These are phyloP conservation scores for Ceratobasidium sp. DNA, from an alignment of 1,284 basidiomycete species.

Conservation along the genomic window DNA sequence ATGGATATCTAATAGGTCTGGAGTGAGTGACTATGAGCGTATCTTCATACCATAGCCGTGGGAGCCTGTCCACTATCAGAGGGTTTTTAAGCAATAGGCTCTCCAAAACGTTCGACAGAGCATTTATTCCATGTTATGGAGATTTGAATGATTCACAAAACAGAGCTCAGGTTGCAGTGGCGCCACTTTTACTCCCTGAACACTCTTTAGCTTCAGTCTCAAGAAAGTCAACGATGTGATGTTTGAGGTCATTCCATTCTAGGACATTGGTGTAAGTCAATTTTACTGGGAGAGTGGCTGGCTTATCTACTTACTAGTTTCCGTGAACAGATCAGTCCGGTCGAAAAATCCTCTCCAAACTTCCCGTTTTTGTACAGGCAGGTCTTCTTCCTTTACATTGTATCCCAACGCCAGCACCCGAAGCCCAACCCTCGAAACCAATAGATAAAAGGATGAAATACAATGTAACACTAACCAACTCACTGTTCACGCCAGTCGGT, in stretches of 20 bases:
- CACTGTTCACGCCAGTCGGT: not conserved
- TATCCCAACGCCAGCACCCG: not conserved
- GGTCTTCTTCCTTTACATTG: not conserved
- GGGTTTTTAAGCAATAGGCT: no score
- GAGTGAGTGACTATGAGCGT: no score
- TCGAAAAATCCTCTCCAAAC: not conserved
- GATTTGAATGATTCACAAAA: no score
- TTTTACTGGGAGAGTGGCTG: not conserved
- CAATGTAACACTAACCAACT: constrained; percentile 86
- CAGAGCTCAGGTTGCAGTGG: no score
- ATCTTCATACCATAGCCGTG: no score
- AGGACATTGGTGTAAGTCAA: not conserved
- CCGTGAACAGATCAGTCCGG: not conserved
- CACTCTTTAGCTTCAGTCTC: not conserved
- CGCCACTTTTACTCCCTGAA: not conserved
- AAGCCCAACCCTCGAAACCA: not conserved
- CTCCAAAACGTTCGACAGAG: no score
- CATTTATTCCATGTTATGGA: no score
- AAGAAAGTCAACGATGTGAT: not conserved
- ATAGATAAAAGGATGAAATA: constrained; percentile 97
- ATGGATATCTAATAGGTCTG: no score
- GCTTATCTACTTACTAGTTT: not conserved
- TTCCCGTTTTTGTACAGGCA: not conserved
- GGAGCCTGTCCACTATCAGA: no score
- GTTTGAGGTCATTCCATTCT: not conserved